A percentile compares a stretch with the other conserved stretches of the same genome.
Conservation (phyloP, 2,329 filamentous ascomycete species). For the Colletotrichum sidae region DNA sequence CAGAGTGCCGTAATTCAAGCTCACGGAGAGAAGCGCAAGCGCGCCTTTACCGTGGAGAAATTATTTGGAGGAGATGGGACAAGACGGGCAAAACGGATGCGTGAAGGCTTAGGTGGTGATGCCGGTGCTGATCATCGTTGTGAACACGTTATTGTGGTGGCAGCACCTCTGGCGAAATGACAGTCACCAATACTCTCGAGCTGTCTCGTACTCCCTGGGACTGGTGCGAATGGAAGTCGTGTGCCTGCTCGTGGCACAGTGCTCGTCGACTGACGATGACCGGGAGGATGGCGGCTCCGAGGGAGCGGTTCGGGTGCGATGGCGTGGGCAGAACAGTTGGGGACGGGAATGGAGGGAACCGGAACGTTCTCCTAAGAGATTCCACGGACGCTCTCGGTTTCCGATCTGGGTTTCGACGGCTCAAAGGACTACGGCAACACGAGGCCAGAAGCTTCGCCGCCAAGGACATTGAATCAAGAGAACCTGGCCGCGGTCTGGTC, state of each 20-base stretch:
- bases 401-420: slow-evolving; percentile 18
- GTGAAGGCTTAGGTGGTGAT: slow-evolving; percentile 24
- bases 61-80: not conserved
- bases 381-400: slow-evolving; percentile 3
- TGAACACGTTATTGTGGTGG: slow-evolving; percentile 16
- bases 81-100: slow-evolving; percentile 32
- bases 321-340: slow-evolving; percentile 4
- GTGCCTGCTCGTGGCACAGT: not conserved
- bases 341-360: slow-evolving; percentile 28
- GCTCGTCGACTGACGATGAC: slow-evolving; percentile 4
- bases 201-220: slow-evolving; percentile 7
- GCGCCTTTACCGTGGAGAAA: slow-evolving; percentile 7
- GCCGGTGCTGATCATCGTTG: slow-evolving; percentile 26
- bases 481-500: slow-evolving; percentile 24
- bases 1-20: slow-evolving; percentile 33
- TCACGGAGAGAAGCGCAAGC: slow-evolving; percentile 15
- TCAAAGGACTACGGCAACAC: slow-evolving; percentile 16
- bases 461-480: slow-evolving; percentile 20
- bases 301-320: slow-evolving; percentile 23
- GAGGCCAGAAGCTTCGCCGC: slow-evolving; percentile 19
- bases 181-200: not conserved
- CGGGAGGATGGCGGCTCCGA: slow-evolving; percentile 22
- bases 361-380: slow-evolving; percentile 10
- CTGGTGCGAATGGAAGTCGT: not conserved
- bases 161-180: slow-evolving; percentile 6